Conservation (phyloP, 2,329 filamentous ascomycete genomes). For the Trichoderma afroharzianum region DNA sequence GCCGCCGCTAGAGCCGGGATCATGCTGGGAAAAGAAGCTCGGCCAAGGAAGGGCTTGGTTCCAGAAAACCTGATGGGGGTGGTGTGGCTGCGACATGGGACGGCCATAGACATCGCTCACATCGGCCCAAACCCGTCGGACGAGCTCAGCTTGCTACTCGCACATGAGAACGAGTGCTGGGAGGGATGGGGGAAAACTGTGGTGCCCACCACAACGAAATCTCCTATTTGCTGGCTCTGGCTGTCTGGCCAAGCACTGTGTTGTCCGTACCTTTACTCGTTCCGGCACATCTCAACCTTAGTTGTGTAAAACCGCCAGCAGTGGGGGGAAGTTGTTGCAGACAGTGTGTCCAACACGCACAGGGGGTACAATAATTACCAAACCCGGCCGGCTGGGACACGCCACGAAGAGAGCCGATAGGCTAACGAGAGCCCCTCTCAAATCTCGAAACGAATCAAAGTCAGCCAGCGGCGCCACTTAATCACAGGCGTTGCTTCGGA, state of each 20-base stretch:
- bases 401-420: neutral
- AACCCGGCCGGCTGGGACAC: conserved; percentile 2
- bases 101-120: neutral
- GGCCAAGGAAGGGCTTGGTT: neutral
- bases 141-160: neutral
- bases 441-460: neutral
- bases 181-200: neutral
- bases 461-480: conserved; percentile 1
- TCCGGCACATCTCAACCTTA: neutral
- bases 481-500: neutral
- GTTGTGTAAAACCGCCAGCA: neutral
- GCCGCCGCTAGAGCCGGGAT: neutral
- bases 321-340: neutral
- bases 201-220: conserved; percentile 4
- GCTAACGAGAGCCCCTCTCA: neutral
- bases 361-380: conserved; percentile 1
- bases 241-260: neutral
- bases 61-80: neutral
- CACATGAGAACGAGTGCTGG: neutral
- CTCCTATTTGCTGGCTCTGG: neutral
- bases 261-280: neutral
- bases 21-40: neutral
- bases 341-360: neutral
- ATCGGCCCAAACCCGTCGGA: neutral
- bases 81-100: conserved; percentile 5